These are phyloP conservation scores for Tetracladium setigerum DNA, from an alignment of 495 filamentous ascomycete genomes.

Conservation along the genomic window DNA sequence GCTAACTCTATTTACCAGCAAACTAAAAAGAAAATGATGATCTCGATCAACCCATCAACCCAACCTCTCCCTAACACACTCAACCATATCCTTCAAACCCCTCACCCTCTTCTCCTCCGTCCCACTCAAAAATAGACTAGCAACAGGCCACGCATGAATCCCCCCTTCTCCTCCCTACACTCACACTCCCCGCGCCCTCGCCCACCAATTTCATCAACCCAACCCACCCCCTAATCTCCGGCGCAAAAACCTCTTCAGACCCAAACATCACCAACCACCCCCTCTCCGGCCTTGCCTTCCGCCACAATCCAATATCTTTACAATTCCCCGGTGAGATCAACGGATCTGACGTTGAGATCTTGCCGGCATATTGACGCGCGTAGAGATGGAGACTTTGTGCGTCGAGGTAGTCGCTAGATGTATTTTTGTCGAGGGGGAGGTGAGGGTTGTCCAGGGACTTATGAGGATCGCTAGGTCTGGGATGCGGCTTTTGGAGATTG, in stretches of 20 bases:
- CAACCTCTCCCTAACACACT: constrained; percentile 2
- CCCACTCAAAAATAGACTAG: constrained; percentile 55
- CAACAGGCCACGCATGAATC: constrained; percentile 77
- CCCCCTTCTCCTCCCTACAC: constrained; percentile 18
- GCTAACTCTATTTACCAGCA: too few species aligned
- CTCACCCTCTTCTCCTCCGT: constrained; percentile 44
- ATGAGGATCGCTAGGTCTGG: constrained; percentile 47
- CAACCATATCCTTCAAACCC: constrained; percentile 37
- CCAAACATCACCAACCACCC: constrained; percentile 62
- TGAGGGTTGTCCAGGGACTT: constrained; percentile 54
- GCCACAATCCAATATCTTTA: constrained; percentile 56
- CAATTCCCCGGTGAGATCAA: constrained; percentile 61
- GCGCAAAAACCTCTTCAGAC: constrained; percentile 62
- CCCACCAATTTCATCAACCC: constrained; percentile 37
- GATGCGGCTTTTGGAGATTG: constrained; percentile 10
- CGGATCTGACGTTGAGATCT: constrained; percentile 37
- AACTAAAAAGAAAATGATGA: too few species aligned
- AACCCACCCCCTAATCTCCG: constrained; percentile 50
- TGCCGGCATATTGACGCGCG: constrained; percentile 55
- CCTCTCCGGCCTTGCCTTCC: constrained; percentile 43
- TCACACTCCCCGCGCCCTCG: constrained; percentile 30
- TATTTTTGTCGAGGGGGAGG: constrained; percentile 49
- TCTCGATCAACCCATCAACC: background rate
- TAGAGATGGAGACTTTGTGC: constrained; percentile 47
- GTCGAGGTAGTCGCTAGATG: constrained; percentile 55